phyloP scores from a whole-genome alignment of 805 yeast genomes.

The Saccharomycopsis sp. region DNA sequence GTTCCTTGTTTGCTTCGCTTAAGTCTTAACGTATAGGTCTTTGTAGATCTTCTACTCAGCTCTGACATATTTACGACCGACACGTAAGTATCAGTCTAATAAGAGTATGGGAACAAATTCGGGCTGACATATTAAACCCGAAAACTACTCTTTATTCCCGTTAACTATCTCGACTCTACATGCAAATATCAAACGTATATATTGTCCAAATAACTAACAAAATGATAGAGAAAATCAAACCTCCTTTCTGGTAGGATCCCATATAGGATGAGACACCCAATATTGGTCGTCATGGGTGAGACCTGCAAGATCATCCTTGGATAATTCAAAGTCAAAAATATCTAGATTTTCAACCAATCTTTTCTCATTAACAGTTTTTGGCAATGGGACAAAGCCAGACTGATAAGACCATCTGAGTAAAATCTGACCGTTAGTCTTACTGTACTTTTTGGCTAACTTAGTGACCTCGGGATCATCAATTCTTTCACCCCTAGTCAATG shows the following conservation, averaged over 20 bases:
- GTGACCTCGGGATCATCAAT: slow-evolving; percentile 39
- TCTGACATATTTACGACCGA: too few species aligned
- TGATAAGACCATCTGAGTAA: slow-evolving; percentile 53
- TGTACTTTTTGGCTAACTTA: slow-evolving; percentile 36
- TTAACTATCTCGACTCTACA: too few species aligned
- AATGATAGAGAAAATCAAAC: background rate
- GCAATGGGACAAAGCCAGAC: slow-evolving; percentile 51
- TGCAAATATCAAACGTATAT: too few species aligned
- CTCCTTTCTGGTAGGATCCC: slow-evolving; percentile 31
- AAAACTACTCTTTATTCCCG: too few species aligned
- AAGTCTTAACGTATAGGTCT: too few species aligned
- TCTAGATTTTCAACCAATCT: slow-evolving; percentile 39
- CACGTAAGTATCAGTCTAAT: too few species aligned
- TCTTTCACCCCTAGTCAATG: slow-evolving; percentile 50
- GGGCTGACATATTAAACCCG: too few species aligned
- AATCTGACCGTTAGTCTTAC: slow-evolving; percentile 43
- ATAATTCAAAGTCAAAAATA: slow-evolving; percentile 36
- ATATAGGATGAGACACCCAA: slow-evolving; percentile 27
- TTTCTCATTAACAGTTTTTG: slow-evolving; percentile 34
- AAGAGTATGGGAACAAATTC: too few species aligned
- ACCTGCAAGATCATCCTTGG: slow-evolving; percentile 31
- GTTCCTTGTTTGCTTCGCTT: too few species aligned
- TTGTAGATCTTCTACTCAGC: too few species aligned
- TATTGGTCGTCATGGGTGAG: slow-evolving; percentile 35
- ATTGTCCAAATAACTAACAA: too few species aligned